A percentile compares a stretch with the other conserved stretches of the same genome.
Evolutionary conservation across 495 filamentous ascomycete genomes (phyloP).

Genomic region (Tuber melanosporum): DNA sequence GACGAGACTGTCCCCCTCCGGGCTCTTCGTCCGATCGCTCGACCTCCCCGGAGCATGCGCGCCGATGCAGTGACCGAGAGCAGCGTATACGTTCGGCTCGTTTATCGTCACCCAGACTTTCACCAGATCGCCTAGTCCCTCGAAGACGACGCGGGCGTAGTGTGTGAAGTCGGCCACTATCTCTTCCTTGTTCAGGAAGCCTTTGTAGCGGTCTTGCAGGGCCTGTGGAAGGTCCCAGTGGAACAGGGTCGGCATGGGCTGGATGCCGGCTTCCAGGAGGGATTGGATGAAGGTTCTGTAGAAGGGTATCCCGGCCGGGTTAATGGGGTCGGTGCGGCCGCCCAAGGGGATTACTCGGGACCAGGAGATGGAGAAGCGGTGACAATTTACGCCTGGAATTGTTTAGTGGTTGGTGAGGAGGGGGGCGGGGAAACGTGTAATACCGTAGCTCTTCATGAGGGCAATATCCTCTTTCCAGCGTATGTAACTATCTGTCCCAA

Average conservation of each 20-base stretch:
- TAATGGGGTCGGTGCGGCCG: conserved; percentile 56
- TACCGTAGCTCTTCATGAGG: conserved; percentile 51
- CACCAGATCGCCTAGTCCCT: no score
- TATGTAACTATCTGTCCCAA: conserved; percentile 63
- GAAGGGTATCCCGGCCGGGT: conserved; percentile 54
- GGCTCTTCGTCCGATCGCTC: no score
- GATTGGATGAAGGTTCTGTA: conserved; percentile 58
- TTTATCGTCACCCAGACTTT: no score
- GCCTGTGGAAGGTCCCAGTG: conserved; percentile 59
- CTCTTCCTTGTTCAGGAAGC: no score
- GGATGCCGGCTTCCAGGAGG: conserved; percentile 54
- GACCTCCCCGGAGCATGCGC: no score
- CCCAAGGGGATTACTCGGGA: conserved; percentile 63
- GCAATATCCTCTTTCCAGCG: conserved; percentile 66
- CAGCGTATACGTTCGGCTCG: no score
- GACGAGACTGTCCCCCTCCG: no score
- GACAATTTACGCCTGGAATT: conserved; percentile 55
- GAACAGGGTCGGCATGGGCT: conserved; percentile 57
- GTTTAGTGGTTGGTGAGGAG: not conserved
- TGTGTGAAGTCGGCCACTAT: no score
- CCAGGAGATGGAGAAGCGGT: conserved; percentile 74
- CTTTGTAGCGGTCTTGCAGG: no score
- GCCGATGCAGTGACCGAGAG: no score
- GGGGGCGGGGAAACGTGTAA: no score
- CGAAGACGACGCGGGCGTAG: no score